These are phyloP conservation scores for Geranomyces variabilis DNA, from an alignment of 192 early-diverging fungal genomes.

Conservation along the genomic window DNA sequence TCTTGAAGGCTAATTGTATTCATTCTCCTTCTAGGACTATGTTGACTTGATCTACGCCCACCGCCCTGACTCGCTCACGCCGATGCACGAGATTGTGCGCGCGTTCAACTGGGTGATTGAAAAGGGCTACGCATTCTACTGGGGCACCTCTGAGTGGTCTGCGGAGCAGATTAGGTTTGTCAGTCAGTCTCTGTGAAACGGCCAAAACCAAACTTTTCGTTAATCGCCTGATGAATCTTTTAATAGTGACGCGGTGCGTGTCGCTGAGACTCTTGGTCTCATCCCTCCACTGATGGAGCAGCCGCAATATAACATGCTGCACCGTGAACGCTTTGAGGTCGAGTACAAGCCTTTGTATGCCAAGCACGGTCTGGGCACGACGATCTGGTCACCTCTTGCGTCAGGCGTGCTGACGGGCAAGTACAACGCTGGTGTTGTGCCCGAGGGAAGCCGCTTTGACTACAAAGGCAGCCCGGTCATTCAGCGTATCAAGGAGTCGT, in stretches of 20 bases:
- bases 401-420: slow-evolving; percentile 70
- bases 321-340: slow-evolving; percentile 73
- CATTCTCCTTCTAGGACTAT: slow-evolving; percentile 12
- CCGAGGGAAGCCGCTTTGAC: slow-evolving; percentile 67
- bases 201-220: too few species aligned
- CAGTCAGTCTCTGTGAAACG: too few species aligned
- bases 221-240: too few species aligned
- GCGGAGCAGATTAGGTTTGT: slow-evolving; percentile 7
- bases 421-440: slow-evolving; percentile 71
- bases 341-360: slow-evolving; percentile 75
- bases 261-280: slow-evolving; percentile 69
- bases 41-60: slow-evolving; percentile 79
- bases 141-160: slow-evolving; percentile 83
- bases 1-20: slow-evolving; percentile 29
- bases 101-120: slow-evolving; percentile 84
- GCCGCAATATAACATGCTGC: slow-evolving; percentile 86
- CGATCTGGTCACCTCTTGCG: slow-evolving; percentile 81
- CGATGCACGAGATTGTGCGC: slow-evolving; percentile 86
- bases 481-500: slow-evolving; percentile 54
- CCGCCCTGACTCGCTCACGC: slow-evolving; percentile 71
- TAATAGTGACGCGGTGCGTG: slow-evolving; percentile 62
- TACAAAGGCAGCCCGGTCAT: slow-evolving; percentile 64
- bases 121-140: slow-evolving; percentile 79
- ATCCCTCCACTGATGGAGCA: slow-evolving; percentile 74
- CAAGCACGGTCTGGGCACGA: slow-evolving; percentile 69